A percentile compares a stretch with the other conserved stretches of the same genome.
These are phyloP conservation scores for Heritiera littoralis DNA, from an alignment of 345 rosid species.

Conservation along the genomic window DNA sequence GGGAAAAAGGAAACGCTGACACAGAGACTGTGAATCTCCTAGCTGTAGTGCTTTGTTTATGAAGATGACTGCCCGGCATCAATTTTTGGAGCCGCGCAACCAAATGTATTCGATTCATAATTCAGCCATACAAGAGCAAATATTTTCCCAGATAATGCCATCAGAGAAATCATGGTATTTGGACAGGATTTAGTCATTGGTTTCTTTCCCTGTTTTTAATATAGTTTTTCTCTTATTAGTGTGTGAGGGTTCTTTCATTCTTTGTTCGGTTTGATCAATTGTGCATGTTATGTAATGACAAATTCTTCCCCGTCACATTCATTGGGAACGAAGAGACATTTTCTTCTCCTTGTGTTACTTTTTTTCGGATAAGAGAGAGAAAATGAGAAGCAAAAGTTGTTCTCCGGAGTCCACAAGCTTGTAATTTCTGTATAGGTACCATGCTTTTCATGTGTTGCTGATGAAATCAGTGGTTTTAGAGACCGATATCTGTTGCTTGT, in stretches of 20 bases:
- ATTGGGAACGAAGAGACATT: constrained; percentile 9
- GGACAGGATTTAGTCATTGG: constrained; percentile 17
- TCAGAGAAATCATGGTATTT: neutral
- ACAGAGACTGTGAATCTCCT: constrained; percentile 11
- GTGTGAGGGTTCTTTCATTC: constrained; percentile 32
- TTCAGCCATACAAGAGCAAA: constrained; percentile 17
- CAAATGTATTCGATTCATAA: constrained; percentile 5
- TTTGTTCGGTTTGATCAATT: constrained; percentile 37
- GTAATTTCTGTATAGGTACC: constrained; percentile 31
- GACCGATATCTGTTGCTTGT: no score
- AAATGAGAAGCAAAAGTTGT: constrained; percentile 19
- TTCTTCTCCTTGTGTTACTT: neutral
- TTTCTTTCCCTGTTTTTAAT: neutral
- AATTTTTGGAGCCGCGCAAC: constrained; percentile 8
- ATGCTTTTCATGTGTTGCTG: no score
- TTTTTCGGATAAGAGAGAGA: neutral
- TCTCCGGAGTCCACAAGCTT: neutral
- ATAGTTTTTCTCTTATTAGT: neutral
- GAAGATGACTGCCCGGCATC: constrained; percentile 13
- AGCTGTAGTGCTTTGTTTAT: neutral
- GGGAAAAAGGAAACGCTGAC: constrained; percentile 25
- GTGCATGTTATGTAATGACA: constrained; percentile 20
- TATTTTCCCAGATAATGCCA: constrained; percentile 14
- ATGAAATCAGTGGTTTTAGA: no score
- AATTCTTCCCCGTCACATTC: neutral